Base-by-base conservation (phyloP, 805 yeast species). In the Ogataea paraovalis region DNA sequence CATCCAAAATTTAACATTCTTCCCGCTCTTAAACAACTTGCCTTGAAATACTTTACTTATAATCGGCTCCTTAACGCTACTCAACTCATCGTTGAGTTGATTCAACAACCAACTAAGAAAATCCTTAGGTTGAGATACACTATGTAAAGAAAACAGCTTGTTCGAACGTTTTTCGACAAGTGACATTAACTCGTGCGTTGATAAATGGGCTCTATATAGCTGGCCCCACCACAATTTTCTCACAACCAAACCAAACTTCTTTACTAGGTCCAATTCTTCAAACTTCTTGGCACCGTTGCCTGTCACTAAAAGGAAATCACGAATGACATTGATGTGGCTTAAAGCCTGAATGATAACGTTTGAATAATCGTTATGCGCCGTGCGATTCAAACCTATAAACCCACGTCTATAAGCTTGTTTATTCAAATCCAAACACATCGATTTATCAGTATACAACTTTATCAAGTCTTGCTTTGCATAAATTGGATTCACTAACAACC, bases 151-250 rank as follows among this genome's bases (percentile, higher is more conserved):
- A 55, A 76, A 78, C 38, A 63, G 58, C 44, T 71, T 73, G 40
- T 73, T 70, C 0, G 84, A 71, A n/a, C 60, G 46, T 1, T 65
- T 55, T 2, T 75, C 63, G 4, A 83, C 63, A 50, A 66, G 69
- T 48, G 80, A 80, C 40, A 83, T 59, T 7, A 87, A 64, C 43
- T 83, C 88, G 58, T 80, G 85, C 1, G 88, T 83, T 0, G 92
- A 81, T 2, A 85, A 70, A 56, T 85, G 88, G 3, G 73, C 62
- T 53, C 75, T 79, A 61, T 80, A 81, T 20, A 86, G 68, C 37
- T 67, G 66, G 0, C 74, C 66, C 4, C 83, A 84, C 91, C 92
- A 87, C 9, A 85, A 42, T 53, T 81, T 84, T 49, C 83, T 72
- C 0, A 77, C 55, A 19, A 84, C 59, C 4, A 71, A 50, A 0